phyloP scores from a whole-genome alignment of 2,329 filamentous ascomycete genomes.

The Fusarium longipes region DNA sequence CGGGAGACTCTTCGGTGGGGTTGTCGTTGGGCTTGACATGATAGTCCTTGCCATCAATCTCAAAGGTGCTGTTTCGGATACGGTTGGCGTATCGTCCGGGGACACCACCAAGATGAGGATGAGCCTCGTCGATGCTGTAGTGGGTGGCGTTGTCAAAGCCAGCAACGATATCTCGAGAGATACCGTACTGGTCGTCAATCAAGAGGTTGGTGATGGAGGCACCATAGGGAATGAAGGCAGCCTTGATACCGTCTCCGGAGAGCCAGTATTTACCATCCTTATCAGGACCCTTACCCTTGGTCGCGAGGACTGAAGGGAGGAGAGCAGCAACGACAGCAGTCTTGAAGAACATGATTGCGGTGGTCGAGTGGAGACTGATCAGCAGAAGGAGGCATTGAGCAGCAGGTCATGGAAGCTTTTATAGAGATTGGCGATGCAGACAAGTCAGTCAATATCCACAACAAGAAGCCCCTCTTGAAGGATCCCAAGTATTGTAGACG shows the following conservation, averaged over 20 bases:
- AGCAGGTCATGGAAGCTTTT: constrained; percentile 13
- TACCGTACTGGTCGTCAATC: constrained; percentile 74
- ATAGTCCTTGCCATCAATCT: constrained; percentile 71
- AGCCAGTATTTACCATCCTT: constrained; percentile 78
- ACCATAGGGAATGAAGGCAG: constrained; percentile 78
- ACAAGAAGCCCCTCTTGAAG: constrained; percentile 1
- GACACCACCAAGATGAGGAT: constrained; percentile 78
- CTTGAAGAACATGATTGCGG: constrained; percentile 36
- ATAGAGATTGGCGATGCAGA: constrained; percentile 15
- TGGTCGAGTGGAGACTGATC: constrained; percentile 9
- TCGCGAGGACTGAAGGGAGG: constrained; percentile 27
- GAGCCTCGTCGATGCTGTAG: constrained; percentile 72
- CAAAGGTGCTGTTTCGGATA: constrained; percentile 80
- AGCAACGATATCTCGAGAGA: constrained; percentile 75
- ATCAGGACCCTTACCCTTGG: constrained; percentile 57
- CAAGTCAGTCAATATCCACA: constrained; percentile 15
- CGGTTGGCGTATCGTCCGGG: constrained; percentile 84
- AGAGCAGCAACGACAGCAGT: constrained; percentile 26
- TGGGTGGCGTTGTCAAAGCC: constrained; percentile 82
- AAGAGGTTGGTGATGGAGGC: constrained; percentile 78
- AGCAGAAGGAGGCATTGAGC: neutral
- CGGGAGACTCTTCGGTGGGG: constrained; percentile 59
- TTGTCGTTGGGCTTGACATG: constrained; percentile 73
- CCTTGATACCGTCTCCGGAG: constrained; percentile 72
- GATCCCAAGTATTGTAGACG: neutral